Evolutionary conservation across 176 grass and related monocot genomes (phyloP).

Genomic region (Urochloa ruziziensis): DNA sequence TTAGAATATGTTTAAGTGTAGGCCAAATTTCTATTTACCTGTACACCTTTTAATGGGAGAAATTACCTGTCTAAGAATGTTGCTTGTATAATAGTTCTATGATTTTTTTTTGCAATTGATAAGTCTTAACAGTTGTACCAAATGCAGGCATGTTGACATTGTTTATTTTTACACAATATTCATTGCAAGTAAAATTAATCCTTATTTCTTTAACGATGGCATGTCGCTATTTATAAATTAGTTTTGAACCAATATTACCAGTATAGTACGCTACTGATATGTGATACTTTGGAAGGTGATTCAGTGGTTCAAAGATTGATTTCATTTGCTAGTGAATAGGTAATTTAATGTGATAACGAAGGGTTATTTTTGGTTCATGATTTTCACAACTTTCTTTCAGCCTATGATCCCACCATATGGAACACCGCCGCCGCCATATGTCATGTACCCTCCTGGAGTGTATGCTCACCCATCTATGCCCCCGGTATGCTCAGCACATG

Average conservation of each 20-base stretch:
- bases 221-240: not conserved
- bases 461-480: slow-evolving; percentile 95
- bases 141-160: not conserved
- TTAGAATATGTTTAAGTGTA: slow-evolving; percentile 11
- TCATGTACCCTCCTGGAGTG: slow-evolving; percentile 94
- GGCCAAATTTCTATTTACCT: not conserved
- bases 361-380: not conserved
- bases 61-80: not conserved
- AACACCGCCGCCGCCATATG: slow-evolving; percentile 62
- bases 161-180: not conserved
- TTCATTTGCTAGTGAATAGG: not conserved
- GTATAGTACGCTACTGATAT: not conserved
- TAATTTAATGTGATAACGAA: not conserved
- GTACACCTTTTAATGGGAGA: not conserved
- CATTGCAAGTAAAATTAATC: not conserved
- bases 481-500: slow-evolving; percentile 53
- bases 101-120: not conserved
- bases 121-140: not conserved
- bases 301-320: slow-evolving; percentile 8
- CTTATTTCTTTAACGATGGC: not conserved
- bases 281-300: slow-evolving; percentile 14
- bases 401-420: slow-evolving; percentile 89
- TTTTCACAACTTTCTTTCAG: slow-evolving; percentile 49
- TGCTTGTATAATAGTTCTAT: slow-evolving; percentile 4
- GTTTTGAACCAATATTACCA: not conserved